Percentiles rank a stretch among this genome's conserved stretches.
Evolutionary conservation across 192 early-diverging fungal species (phyloP).

Genomic region (Borealophlyctis nickersoniae): DNA sequence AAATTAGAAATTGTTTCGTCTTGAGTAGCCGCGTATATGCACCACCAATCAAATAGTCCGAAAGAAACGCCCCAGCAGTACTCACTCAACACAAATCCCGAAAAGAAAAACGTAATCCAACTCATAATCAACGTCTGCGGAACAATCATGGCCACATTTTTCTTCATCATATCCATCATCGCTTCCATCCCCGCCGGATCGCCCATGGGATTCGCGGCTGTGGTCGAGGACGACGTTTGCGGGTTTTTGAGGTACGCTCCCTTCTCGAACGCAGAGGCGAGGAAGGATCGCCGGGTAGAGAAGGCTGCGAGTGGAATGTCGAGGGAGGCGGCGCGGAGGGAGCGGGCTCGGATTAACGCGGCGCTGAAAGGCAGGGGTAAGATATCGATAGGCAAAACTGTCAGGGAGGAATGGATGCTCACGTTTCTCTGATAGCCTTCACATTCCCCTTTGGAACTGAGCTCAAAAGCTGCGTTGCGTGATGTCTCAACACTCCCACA

Average conservation of each 20-base stretch:
- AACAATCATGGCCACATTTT: conserved; percentile 95
- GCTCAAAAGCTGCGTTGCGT: conserved; percentile 85
- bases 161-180: conserved; percentile 99
- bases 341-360: conserved; percentile 69
- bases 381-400: too few relatives aligned
- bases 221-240: conserved; percentile 46
- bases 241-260: conserved; percentile 79
- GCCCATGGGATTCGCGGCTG: conserved; percentile 81
- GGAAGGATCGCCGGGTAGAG: conserved; percentile 62
- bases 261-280: conserved; percentile 74
- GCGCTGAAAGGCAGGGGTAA: conserved; percentile 21
- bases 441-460: conserved; percentile 75
- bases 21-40: too few relatives aligned
- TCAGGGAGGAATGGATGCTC: too few relatives aligned
- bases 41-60: not conserved
- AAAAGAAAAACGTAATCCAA: conserved; percentile 99
- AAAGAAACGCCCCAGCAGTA: conserved; percentile 7
- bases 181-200: conserved; percentile 90
- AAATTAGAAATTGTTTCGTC: too few relatives aligned
- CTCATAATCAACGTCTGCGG: conserved; percentile 98
- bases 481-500: conserved; percentile 90
- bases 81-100: conserved; percentile 91
- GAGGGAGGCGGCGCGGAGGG: conserved; percentile 62
- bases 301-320: conserved; percentile 70
- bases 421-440: conserved; percentile 81